Base-by-base conservation (phyloP, 2,329 filamentous ascomycete genomes). In the Aspergillus sclerotialis region DNA sequence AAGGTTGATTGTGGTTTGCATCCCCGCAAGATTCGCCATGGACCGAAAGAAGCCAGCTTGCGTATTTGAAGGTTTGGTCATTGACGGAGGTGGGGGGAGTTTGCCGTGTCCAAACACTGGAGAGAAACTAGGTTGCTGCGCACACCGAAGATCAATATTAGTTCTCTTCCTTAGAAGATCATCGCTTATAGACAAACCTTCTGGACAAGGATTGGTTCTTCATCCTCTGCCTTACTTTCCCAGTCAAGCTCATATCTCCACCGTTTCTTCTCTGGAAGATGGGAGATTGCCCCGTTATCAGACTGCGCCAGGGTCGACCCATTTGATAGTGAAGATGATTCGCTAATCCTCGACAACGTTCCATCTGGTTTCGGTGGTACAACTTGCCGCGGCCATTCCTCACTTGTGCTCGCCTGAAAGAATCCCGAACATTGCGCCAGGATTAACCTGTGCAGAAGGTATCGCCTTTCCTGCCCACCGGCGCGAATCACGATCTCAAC, bases 181-280 rank as follows among this genome's bases (percentile, higher is more conserved):
- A 8, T 8, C 25, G 19, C 36, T 32, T 25, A 15, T 28, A 30
- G n/a, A 49, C 49, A 66, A 37, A 86, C 83, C 66, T 79, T 88
- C 57, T 93, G 87, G 17, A 94, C 78, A 37, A 95, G 68, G 74
- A 94, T 93, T 7, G 88, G 89, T 40, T 90, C 76, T 54, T 94
- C 87, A 40, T 82, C 78, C 11, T 80, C 74, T 18, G 75, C 69
- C 36, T 67, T 76, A 24, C 75, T 72, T 23, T 84, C 81, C 58
- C 79, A 78, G 50, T 95, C 89, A 29, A 96, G 67, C 63, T 94
- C 88, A 56, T 93, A 95, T 49, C 82, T 76, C 89, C 89, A 95
- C 54, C 77, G 75, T 55, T 70, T 78, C 53, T 72, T 75, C 44
- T 71, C 67, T 8, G 52, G 56, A 41, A 46, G 59, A 33, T 53